Evolutionary conservation across 2,329 filamentous ascomycete genomes (phyloP).

Genomic region (Aspergillus sclerotialis): DNA sequence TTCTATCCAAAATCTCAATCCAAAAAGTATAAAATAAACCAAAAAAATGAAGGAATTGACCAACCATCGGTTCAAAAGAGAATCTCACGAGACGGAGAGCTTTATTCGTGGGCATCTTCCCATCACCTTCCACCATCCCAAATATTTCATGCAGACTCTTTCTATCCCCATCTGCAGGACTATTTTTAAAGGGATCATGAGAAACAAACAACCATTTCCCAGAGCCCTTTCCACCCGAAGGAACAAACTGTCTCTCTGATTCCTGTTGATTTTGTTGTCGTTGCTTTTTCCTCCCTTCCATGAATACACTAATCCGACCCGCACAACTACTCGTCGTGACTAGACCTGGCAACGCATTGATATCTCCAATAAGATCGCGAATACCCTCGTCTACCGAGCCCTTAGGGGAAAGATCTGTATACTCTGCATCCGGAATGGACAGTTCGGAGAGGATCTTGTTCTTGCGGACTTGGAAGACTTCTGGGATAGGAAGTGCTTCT

Average conservation of each 20-base stretch:
- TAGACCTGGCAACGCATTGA: slow-evolving; percentile 67
- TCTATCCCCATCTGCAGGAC: slow-evolving; percentile 15
- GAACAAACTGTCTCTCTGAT: slow-evolving; percentile 40
- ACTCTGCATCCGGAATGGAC: slow-evolving; percentile 59
- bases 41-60: slow-evolving; percentile 25
- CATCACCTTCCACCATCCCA: slow-evolving; percentile 33
- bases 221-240: slow-evolving; percentile 76
- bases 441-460: slow-evolving; percentile 65
- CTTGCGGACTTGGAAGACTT: slow-evolving; percentile 57
- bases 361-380: slow-evolving; percentile 65
- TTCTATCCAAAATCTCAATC: too few species aligned
- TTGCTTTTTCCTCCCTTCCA: slow-evolving; percentile 62
- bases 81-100: slow-evolving; percentile 59
- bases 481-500: slow-evolving; percentile 13
- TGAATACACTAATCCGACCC: slow-evolving; percentile 77
- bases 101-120: slow-evolving; percentile 24
- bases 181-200: slow-evolving; percentile 59
- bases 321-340: slow-evolving; percentile 93
- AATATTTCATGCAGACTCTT: slow-evolving; percentile 34
- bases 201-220: slow-evolving; percentile 83
- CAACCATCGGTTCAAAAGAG: slow-evolving; percentile 92
- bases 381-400: slow-evolving; percentile 78
- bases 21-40: slow-evolving; percentile 2
- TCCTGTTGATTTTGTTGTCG: slow-evolving; percentile 6
- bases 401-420: slow-evolving; percentile 82